Evolutionary conservation across 768 basidiomycete genomes (phyloP).

Genomic region (Heimioporus sp.): DNA sequence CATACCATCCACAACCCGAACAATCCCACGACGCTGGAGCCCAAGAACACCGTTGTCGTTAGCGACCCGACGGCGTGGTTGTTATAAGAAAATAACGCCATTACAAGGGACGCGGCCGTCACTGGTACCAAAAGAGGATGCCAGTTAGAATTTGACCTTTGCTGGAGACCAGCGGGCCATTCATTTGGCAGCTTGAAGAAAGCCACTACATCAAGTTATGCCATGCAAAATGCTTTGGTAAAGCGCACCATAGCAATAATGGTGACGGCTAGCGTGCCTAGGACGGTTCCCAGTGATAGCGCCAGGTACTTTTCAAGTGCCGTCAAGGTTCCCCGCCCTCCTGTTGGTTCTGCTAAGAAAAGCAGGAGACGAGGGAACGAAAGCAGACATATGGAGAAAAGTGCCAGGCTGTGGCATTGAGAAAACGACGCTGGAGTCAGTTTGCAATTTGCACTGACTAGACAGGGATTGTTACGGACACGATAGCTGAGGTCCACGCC

Average conservation of each 20-base stretch:
- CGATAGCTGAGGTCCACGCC: conserved; percentile 36
- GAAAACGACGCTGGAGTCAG: not conserved
- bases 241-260: conserved; percentile 54
- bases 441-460: not conserved
- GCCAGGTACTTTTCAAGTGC: conserved; percentile 69
- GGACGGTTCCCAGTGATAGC: conserved; percentile 61
- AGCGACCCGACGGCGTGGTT: conserved; percentile 56
- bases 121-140: conserved; percentile 69
- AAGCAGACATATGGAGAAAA: conserved; percentile 38
- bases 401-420: conserved; percentile 28
- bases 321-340: conserved; percentile 48
- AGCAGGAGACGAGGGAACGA: conserved; percentile 65
- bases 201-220: conserved; percentile 1
- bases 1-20: conserved; percentile 75
- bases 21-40: conserved; percentile 51
- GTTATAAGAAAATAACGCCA: conserved; percentile 68
- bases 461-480: conserved; percentile 23
- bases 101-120: conserved; percentile 48
- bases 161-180: conserved; percentile 31
- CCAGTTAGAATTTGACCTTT: conserved; percentile 21
- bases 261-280: conserved; percentile 52
- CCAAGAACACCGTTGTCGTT: conserved; percentile 47
- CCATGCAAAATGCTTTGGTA: conserved; percentile 2
- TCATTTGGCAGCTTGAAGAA: conserved; percentile 42
- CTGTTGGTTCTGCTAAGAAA: conserved; percentile 55